These are phyloP conservation scores for Phialophora macrospora DNA, from an alignment of 2,329 filamentous ascomycete genomes.

Conservation along the genomic window DNA sequence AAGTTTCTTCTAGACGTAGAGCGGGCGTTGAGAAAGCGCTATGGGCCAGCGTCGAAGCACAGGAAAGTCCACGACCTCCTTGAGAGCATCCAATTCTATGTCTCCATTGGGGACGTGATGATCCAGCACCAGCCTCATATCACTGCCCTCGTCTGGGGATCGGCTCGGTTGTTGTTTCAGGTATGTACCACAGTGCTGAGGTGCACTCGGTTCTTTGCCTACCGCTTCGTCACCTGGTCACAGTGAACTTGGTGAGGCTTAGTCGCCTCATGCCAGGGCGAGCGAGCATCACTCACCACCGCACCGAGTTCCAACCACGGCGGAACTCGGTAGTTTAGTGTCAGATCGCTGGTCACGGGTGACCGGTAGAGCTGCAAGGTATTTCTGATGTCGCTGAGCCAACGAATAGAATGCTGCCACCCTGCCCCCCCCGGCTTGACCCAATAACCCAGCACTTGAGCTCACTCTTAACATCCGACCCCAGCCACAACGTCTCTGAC, in stretches of 20 bases:
- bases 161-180: not conserved
- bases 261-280: too few species aligned
- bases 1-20: not conserved
- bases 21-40: not conserved
- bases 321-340: not conserved
- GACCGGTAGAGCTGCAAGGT: constrained; percentile 2
- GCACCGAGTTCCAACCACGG: too few species aligned
- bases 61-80: not conserved
- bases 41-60: not conserved
- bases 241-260: too few species aligned
- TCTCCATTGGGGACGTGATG: not conserved
- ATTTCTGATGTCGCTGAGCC: not conserved
- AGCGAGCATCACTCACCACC: too few species aligned
- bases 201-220: too few species aligned
- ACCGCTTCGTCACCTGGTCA: too few species aligned
- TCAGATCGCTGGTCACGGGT: too few species aligned
- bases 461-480: not conserved
- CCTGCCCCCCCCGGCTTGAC: too few species aligned
- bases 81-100: not conserved
- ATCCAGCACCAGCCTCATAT: constrained; percentile 2
- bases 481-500: not conserved
- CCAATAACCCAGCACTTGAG: too few species aligned
- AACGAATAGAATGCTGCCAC: too few species aligned
- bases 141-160: not conserved
- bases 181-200: not conserved